phyloP scores from a whole-genome alignment of 2,329 filamentous ascomycete species.

The Byssochlamys sp. region DNA sequence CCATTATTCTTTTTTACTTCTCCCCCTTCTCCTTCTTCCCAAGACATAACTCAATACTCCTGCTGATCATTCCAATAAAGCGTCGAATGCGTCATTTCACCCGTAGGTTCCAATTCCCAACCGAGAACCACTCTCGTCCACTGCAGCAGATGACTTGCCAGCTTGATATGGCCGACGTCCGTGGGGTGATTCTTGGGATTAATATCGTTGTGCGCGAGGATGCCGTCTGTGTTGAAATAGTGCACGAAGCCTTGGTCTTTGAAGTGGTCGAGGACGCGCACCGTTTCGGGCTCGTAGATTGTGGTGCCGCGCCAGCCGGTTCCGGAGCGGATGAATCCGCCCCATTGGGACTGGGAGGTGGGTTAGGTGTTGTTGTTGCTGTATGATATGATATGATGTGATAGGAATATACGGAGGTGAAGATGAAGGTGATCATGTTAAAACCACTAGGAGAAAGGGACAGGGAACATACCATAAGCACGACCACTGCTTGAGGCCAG shows the following conservation, averaged over 20 bases:
- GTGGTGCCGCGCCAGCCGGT: conserved; percentile 42
- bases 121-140: conserved; percentile 48
- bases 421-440: too few relatives aligned
- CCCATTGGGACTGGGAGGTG: conserved; percentile 41
- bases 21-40: too few relatives aligned
- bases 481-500: conserved; percentile 35
- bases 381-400: background rate
- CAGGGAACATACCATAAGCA: conserved; percentile 25
- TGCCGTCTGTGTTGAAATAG: conserved; percentile 53
- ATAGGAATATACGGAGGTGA: background rate
- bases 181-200: conserved; percentile 51
- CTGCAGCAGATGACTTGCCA: conserved; percentile 51
- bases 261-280: conserved; percentile 45
- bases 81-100: conserved; percentile 45
- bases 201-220: conserved; percentile 54
- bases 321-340: conserved; percentile 43
- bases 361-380: conserved; percentile 1
- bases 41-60: conserved; percentile 26
- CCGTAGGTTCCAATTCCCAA: conserved; percentile 48
- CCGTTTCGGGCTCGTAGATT: conserved; percentile 43
- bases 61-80: conserved; percentile 46
- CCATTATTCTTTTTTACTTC: too few relatives aligned
- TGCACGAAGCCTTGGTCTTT: conserved; percentile 45
- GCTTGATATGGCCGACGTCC: conserved; percentile 52
- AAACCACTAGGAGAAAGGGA: too few relatives aligned